Evolutionary conservation across 164 flowering plant species (phyloP).

Genomic region (Paratinospora sagittata): DNA sequence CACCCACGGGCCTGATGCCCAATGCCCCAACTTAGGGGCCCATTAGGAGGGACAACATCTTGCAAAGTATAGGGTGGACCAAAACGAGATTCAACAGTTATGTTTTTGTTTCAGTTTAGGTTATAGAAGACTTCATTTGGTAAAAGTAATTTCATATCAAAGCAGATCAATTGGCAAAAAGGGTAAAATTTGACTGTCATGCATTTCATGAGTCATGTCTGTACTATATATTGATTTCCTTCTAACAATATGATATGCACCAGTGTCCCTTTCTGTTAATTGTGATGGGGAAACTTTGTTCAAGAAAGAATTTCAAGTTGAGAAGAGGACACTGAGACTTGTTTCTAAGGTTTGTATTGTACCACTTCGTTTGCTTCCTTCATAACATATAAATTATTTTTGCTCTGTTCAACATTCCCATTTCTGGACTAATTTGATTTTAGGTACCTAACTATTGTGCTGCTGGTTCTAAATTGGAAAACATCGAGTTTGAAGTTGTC

Average conservation of each 20-base stretch:
- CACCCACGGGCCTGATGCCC: no score
- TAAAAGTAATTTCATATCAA: not conserved
- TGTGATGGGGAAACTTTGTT: slow-evolving; percentile 21
- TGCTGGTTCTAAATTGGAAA: slow-evolving; percentile 48
- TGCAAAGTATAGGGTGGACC: no score
- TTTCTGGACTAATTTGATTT: slow-evolving; percentile 4
- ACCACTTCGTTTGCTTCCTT: not conserved
- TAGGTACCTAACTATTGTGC: slow-evolving; percentile 44
- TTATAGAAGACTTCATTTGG: not conserved
- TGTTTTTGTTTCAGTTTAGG: no score
- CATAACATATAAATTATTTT: not conserved
- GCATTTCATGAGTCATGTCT: not conserved
- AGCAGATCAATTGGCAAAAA: not conserved
- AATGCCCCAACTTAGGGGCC: no score
- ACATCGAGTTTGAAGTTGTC: slow-evolving; percentile 44
- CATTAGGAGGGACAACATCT: no score
- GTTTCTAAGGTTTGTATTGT: slow-evolving; percentile 35
- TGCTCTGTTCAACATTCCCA: not conserved
- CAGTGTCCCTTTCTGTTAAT: slow-evolving; percentile 44
- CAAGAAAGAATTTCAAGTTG: slow-evolving; percentile 33
- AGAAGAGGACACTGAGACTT: slow-evolving; percentile 40
- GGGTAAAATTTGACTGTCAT: not conserved
- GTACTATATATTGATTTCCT: not conserved
- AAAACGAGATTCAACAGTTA: not conserved
- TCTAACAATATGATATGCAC: not conserved